These are phyloP conservation scores for Trichoderma simmonsii DNA, from an alignment of 2,329 filamentous ascomycete genomes.

Conservation along the genomic window DNA sequence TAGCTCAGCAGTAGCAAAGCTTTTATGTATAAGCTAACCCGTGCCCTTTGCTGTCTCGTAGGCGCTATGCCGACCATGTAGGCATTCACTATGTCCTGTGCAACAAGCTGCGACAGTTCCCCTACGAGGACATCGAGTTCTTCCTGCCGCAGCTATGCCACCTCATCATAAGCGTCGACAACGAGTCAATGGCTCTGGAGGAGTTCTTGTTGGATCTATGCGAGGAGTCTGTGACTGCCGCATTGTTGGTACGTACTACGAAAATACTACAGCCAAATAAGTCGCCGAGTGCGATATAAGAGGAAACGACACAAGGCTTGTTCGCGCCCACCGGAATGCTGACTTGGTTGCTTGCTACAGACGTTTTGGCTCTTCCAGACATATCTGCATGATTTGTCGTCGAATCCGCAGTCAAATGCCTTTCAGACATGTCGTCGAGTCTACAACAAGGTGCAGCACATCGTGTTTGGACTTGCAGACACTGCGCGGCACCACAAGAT, in stretches of 20 bases:
- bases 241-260: constrained; percentile 63
- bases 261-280: neutral
- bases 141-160: constrained; percentile 86
- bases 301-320: neutral
- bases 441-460: constrained; percentile 85
- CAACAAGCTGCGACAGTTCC: constrained; percentile 83
- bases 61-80: constrained; percentile 84
- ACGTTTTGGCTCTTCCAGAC: constrained; percentile 91
- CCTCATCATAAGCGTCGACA: constrained; percentile 82
- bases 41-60: constrained; percentile 35
- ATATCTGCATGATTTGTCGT: constrained; percentile 76
- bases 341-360: constrained; percentile 43
- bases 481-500: constrained; percentile 69
- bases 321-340: neutral
- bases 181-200: constrained; percentile 87
- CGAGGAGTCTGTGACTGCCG: constrained; percentile 82
- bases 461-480: constrained; percentile 77
- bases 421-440: constrained; percentile 81
- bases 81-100: constrained; percentile 87
- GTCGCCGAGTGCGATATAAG: neutral
- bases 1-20: constrained; percentile 22
- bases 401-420: constrained; percentile 69
- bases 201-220: constrained; percentile 84
- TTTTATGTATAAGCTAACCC: constrained; percentile 22
- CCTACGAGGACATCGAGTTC: constrained; percentile 90